Evolutionary conservation across 2,329 filamentous ascomycete genomes (phyloP).

Genomic region (Lasiodiplodia citricola): DNA sequence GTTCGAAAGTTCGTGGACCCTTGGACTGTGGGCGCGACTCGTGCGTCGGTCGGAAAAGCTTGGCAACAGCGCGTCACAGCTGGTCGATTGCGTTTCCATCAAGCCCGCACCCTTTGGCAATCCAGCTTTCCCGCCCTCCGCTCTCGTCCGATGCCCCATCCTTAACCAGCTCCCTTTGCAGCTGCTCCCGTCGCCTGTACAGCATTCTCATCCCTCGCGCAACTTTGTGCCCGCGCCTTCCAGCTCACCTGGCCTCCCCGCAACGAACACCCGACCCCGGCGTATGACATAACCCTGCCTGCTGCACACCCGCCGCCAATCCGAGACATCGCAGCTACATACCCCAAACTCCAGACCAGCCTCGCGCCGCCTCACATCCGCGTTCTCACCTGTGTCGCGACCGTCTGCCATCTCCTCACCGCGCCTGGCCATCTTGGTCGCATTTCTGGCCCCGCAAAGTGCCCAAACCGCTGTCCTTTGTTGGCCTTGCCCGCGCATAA

Average conservation of each 20-base stretch:
- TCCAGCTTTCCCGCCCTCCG: slow-evolving; percentile 6
- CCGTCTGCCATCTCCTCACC: neutral
- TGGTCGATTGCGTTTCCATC: slow-evolving; percentile 3
- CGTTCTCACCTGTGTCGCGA: neutral
- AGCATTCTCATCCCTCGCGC: neutral
- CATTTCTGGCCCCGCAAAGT: neutral
- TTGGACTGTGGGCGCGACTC: neutral
- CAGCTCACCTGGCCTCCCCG: slow-evolving; percentile 13
- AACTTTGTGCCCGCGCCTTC: neutral
- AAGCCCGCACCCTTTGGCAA: neutral
- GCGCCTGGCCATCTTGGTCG: neutral
- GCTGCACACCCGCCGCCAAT: slow-evolving; percentile 4
- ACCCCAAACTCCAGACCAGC: neutral
- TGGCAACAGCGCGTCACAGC: slow-evolving; percentile 9
- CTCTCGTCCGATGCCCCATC: neutral
- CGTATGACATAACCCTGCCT: slow-evolving; percentile 18
- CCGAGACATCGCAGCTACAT: slow-evolving; percentile 12
- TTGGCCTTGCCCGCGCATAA: neutral
- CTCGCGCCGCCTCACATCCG: neutral
- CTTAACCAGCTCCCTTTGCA: neutral
- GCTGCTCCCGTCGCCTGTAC: slow-evolving; percentile 7
- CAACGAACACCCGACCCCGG: slow-evolving; percentile 12
- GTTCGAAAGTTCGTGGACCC: slow-evolving; percentile 1
- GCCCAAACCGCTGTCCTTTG: neutral
- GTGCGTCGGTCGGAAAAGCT: slow-evolving; percentile 7